A percentile compares a stretch with the other conserved stretches of the same genome.
Evolutionary conservation across 2,329 filamentous ascomycete species (phyloP).

Genomic region (Plenodomus biglobosus): DNA sequence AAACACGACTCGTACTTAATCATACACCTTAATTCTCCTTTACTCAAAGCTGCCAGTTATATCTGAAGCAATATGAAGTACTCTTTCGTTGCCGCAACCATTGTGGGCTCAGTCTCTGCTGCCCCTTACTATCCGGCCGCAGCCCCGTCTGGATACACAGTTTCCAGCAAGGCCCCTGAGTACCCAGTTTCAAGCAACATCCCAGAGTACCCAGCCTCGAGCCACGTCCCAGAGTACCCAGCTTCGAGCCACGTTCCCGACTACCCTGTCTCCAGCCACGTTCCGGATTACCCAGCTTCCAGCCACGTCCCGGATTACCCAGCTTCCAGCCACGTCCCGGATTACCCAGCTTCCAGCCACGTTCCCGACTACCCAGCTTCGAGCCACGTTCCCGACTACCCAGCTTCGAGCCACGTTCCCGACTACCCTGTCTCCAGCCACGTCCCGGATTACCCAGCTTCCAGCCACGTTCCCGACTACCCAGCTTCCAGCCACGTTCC

Average conservation of each 20-base stretch:
- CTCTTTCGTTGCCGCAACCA: conserved; percentile 29
- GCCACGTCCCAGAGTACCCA: not conserved
- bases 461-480: not conserved
- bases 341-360: not conserved
- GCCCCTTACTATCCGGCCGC: conserved; percentile 13
- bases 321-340: too few relatives aligned
- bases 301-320: not conserved
- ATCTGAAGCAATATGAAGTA: conserved; percentile 32
- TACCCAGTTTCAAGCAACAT: not conserved
- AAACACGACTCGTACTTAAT: conserved; percentile 27
- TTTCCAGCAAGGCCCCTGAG: not conserved
- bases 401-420: not conserved
- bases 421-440: not conserved
- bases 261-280: not conserved
- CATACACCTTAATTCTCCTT: not conserved
- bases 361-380: conserved; percentile 10
- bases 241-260: not conserved
- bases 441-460: not conserved
- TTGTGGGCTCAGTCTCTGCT: conserved; percentile 28
- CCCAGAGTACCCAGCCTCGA: conserved; percentile 7
- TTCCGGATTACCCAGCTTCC: not conserved
- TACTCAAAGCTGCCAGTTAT: conserved; percentile 5
- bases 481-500: not conserved
- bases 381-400: not conserved
- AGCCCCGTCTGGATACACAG: not conserved